Base-by-base conservation (phyloP, 257 asterid genomes). In the Orobanche coerulescens region DNA sequence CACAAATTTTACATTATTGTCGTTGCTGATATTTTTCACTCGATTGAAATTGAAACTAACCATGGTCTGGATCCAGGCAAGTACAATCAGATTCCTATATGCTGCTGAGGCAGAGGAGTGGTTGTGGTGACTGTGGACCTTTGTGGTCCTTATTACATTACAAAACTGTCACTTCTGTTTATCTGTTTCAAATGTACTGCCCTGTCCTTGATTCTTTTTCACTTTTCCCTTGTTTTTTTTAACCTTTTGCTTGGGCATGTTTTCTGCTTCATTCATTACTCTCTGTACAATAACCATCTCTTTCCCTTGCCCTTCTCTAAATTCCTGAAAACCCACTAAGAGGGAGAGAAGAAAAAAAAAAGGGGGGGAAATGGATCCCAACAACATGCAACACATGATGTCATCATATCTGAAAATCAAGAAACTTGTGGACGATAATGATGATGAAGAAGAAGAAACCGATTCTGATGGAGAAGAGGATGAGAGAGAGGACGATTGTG, bases 61-160 rank as follows among this genome's bases (percentile, higher is more conserved):
- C 39, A 2, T 33, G 39, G 40, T 34, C 13, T 34, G 40, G 11
- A 34, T 34, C 13, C 40, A 34, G 0, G 40, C 12, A 39, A 10
- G 31, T 55, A 46, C 37, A 46, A 22, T 52, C 47, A 58, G 57
- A 50, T 63, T 62, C 34, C 36, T n/a, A 62, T 43, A 25, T 9
- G 33, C n/a, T 20, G 42, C 11, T 25, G 52, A 52, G 44, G 33
- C n/a, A 48, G 22, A 33, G 6, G 58, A 31, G 59, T 14, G 52
- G 46, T 64, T 61, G 51, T 44, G 19, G 55, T 8, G 2, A 47
- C 10, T 34, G 53, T 49, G 68, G 57, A 16, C 51, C 68, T 33
- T 42, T 20, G 82, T 73, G 79, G 84, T 73, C 82, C 80, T 75
- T 61, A 61, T 73, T 48, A 48, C 14, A n/a, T n/a, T 20, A 5